These are phyloP conservation scores for Paspalum notatum DNA, from an alignment of 176 grass and related monocot species.

Conservation along the genomic window DNA sequence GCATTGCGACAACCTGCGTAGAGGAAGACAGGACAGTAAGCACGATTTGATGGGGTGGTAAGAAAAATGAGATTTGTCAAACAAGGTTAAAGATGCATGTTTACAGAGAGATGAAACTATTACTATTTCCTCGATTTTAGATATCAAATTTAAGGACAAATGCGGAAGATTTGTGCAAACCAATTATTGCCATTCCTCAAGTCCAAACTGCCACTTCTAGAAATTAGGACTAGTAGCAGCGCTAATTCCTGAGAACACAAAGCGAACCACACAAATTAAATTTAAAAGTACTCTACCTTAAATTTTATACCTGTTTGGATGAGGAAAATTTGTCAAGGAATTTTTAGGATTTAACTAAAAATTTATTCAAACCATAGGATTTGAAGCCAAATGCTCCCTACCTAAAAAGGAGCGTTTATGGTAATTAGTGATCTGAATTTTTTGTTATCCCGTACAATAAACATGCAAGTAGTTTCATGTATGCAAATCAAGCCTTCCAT, in stretches of 20 bases:
- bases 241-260: too few relatives aligned
- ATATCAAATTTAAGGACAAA: too few relatives aligned
- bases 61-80: too few relatives aligned
- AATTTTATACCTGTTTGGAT: background rate
- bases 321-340: background rate
- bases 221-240: too few relatives aligned
- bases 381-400: background rate
- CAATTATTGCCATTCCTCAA: too few relatives aligned
- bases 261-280: background rate
- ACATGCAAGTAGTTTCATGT: conserved; percentile 1
- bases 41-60: too few relatives aligned
- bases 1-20: conserved; percentile 31
- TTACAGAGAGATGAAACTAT: too few relatives aligned
- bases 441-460: background rate
- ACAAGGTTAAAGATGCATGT: too few relatives aligned
- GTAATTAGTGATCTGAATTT: background rate
- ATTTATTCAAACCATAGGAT: background rate
- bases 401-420: background rate
- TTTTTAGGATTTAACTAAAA: background rate
- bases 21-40: too few relatives aligned
- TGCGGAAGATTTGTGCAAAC: too few relatives aligned
- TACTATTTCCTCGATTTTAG: too few relatives aligned
- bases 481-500: conserved; percentile 4
- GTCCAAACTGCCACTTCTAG: too few relatives aligned
- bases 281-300: background rate